Evolutionary conservation across 2,329 filamentous ascomycete genomes (phyloP).

Genomic region (Raffaelea albimanens): DNA sequence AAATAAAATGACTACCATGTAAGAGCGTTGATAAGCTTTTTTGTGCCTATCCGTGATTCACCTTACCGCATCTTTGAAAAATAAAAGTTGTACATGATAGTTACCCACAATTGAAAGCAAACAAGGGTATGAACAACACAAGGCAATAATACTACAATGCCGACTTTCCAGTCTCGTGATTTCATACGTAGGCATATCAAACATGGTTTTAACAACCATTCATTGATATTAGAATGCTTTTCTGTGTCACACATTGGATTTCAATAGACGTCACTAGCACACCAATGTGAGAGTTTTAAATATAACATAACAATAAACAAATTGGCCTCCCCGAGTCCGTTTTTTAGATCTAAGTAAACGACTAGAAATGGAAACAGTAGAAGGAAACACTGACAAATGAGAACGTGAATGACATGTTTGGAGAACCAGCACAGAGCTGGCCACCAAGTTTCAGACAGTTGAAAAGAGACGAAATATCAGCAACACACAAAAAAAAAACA

Average conservation of each 20-base stretch:
- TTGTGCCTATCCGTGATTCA: too few relatives aligned
- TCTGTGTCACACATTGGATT: not conserved
- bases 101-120: not conserved
- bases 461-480: not conserved
- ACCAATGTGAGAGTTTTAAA: too few relatives aligned
- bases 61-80: too few relatives aligned
- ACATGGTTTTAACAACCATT: not conserved
- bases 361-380: not conserved
- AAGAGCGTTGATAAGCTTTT: not conserved
- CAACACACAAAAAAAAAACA: not conserved
- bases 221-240: not conserved
- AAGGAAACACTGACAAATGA: too few relatives aligned
- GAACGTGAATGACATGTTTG: too few relatives aligned
- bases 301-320: not conserved
- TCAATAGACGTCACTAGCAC: not conserved
- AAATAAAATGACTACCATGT: not conserved
- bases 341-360: not conserved
- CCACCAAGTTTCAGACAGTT: not conserved
- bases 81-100: not conserved
- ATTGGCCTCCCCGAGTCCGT: not conserved
- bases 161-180: not conserved
- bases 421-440: not conserved
- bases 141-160: not conserved
- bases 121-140: not conserved
- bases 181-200: not conserved